Percentiles rank a stretch among this genome's conserved stretches.
Conservation (phyloP, 805 yeast genomes). For the Middelhovenomyces tepae region DNA sequence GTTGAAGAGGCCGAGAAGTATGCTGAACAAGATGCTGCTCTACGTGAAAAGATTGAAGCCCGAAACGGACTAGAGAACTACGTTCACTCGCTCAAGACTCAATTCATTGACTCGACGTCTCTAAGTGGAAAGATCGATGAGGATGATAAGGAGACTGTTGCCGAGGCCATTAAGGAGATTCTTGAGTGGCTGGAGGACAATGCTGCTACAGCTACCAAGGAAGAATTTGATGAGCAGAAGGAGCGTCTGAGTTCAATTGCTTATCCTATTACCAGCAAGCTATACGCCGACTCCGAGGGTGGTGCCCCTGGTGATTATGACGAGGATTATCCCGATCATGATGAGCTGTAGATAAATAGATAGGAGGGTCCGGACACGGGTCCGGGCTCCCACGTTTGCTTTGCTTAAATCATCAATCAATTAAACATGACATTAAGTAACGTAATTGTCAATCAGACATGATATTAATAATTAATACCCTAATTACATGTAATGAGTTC, state of each 20-base stretch:
- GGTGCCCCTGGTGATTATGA: slow-evolving; percentile 41
- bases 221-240: slow-evolving; percentile 89
- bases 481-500: too few relatives aligned
- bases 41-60: slow-evolving; percentile 78
- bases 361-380: too few relatives aligned
- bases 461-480: too few relatives aligned
- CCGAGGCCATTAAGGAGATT: slow-evolving; percentile 81
- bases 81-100: slow-evolving; percentile 73
- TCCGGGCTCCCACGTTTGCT: too few relatives aligned
- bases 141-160: slow-evolving; percentile 82
- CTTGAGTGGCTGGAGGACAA: slow-evolving; percentile 83
- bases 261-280: slow-evolving; percentile 85
- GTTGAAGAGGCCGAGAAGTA: slow-evolving; percentile 94
- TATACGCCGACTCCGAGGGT: slow-evolving; percentile 49
- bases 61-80: slow-evolving; percentile 84
- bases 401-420: too few relatives aligned
- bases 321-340: slow-evolving; percentile 54
- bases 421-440: too few relatives aligned
- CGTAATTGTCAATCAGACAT: too few relatives aligned
- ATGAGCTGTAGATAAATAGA: slow-evolving; percentile 51
- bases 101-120: slow-evolving; percentile 42
- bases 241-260: slow-evolving; percentile 74
- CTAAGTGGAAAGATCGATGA: slow-evolving; percentile 75
- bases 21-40: slow-evolving; percentile 81
- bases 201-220: slow-evolving; percentile 77